A percentile compares a stretch with the other conserved stretches of the same genome.
phyloP scores from a whole-genome alignment of 1,139 yeast genomes.

The Debaryomyces subglobosus region DNA sequence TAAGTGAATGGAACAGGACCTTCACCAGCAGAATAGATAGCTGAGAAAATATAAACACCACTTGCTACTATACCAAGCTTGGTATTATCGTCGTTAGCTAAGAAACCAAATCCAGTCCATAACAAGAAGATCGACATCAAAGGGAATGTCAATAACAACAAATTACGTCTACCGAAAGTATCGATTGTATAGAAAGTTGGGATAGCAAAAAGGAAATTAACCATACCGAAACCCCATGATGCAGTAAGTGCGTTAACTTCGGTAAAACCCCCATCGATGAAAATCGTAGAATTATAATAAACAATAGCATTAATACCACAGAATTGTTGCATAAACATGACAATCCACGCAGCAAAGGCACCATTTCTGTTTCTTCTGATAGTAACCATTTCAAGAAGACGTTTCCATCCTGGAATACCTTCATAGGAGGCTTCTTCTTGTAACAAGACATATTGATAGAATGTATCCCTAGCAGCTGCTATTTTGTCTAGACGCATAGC shows the following conservation, averaged over 20 bases:
- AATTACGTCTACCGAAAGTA: slow-evolving; percentile 72
- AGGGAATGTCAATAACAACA: slow-evolving; percentile 76
- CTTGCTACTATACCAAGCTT: slow-evolving; percentile 66
- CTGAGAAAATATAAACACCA: slow-evolving; percentile 75
- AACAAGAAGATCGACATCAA: slow-evolving; percentile 68
- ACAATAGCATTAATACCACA: slow-evolving; percentile 92
- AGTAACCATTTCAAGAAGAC: slow-evolving; percentile 59
- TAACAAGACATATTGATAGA: slow-evolving; percentile 68
- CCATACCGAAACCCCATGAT: slow-evolving; percentile 84
- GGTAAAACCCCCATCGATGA: slow-evolving; percentile 65
- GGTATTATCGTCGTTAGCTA: slow-evolving; percentile 46
- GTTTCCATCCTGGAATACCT: slow-evolving; percentile 52
- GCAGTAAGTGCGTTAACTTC: slow-evolving; percentile 69
- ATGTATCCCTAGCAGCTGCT: slow-evolving; percentile 76
- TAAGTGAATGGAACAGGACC: slow-evolving; percentile 95
- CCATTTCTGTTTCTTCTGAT: slow-evolving; percentile 85
- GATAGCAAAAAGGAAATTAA: slow-evolving; percentile 78
- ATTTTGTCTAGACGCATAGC: slow-evolving; percentile 54
- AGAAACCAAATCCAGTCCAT: slow-evolving; percentile 77
- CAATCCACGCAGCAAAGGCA: slow-evolving; percentile 76
- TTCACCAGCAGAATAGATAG: slow-evolving; percentile 81
- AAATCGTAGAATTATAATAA: slow-evolving; percentile 75
- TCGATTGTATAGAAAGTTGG: slow-evolving; percentile 88
- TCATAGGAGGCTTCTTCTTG: slow-evolving; percentile 67
- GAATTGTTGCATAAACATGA: slow-evolving; percentile 90